Evolutionary conservation across 805 yeast species (phyloP).

Genomic region (Candida methanosorbosa): DNA sequence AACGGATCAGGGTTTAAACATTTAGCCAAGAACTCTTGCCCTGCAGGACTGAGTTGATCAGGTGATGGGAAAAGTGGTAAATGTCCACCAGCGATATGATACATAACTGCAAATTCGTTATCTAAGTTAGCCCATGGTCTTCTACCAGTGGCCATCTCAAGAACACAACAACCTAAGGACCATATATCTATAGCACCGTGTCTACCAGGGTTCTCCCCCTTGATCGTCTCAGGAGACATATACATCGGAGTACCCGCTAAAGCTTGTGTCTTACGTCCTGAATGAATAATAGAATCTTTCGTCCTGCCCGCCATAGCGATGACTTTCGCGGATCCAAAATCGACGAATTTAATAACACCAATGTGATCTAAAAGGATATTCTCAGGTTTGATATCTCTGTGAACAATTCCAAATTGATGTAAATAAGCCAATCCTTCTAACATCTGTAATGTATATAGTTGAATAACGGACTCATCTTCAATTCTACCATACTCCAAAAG

Average conservation of each 20-base stretch:
- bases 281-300: constrained; percentile 7
- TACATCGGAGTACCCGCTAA: constrained; percentile 98
- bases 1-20: constrained; percentile 80
- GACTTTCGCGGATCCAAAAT: constrained; percentile 96
- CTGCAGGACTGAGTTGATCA: constrained; percentile 71
- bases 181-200: constrained; percentile 80
- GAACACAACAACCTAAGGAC: constrained; percentile 93
- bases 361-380: constrained; percentile 82
- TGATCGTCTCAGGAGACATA: constrained; percentile 96
- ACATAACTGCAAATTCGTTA: constrained; percentile 98
- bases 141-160: constrained; percentile 95
- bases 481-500: constrained; percentile 86
- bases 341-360: constrained; percentile 92
- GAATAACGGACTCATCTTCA: constrained; percentile 90
- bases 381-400: constrained; percentile 94
- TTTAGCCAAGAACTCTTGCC: constrained; percentile 59
- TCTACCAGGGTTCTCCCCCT: constrained; percentile 56
- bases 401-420: constrained; percentile 93
- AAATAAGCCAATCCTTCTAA: constrained; percentile 91
- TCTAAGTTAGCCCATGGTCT: constrained; percentile 96
- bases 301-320: constrained; percentile 42
- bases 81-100: constrained; percentile 94
- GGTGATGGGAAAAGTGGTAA: constrained; percentile 74
- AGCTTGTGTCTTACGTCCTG: constrained; percentile 19
- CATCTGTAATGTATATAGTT: constrained; percentile 84